A percentile compares a stretch with the other conserved stretches of the same genome.
These are phyloP conservation scores for Trifolium fragiferum DNA, from an alignment of 306 rosid genomes.

Conservation along the genomic window DNA sequence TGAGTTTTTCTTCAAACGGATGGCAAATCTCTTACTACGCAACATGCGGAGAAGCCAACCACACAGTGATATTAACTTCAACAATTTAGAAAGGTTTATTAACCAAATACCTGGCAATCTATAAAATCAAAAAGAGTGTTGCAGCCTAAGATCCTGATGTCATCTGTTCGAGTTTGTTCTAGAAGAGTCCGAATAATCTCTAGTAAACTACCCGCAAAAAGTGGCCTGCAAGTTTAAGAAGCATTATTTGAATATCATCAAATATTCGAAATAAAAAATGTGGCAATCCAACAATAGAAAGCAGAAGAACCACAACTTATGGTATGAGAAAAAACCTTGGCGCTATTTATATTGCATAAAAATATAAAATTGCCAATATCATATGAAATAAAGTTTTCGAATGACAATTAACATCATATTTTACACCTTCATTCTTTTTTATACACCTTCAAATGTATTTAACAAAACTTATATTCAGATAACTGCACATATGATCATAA, in stretches of 20 bases:
- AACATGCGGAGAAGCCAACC: constrained; percentile 37
- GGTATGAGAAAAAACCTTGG: constrained; percentile 9
- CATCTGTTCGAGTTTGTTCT: constrained; percentile 77
- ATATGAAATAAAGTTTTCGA: constrained; percentile 5
- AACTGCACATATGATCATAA: not conserved
- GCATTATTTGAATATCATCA: constrained; percentile 31
- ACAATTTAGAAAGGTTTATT: constrained; percentile 41
- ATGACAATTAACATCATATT: not conserved
- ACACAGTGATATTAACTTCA: constrained; percentile 35
- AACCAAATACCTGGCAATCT: constrained; percentile 72
- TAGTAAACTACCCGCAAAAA: constrained; percentile 77
- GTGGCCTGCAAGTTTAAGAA: constrained; percentile 74
- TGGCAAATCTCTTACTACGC: constrained; percentile 30
- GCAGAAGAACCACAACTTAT: constrained; percentile 29
- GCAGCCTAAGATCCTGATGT: constrained; percentile 85
- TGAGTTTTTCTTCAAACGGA: constrained; percentile 30
- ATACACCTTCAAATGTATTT: constrained; percentile 9
- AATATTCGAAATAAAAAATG: constrained; percentile 25
- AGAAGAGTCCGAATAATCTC: constrained; percentile 79
- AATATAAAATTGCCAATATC: constrained; percentile 18
- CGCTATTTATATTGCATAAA: not conserved
- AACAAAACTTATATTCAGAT: constrained; percentile 25
- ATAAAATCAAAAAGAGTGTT: constrained; percentile 67
- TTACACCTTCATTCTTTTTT: not conserved
- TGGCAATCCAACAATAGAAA: constrained; percentile 21